A percentile compares a stretch with the other conserved stretches of the same genome.
These are phyloP conservation scores for Ceratocystis ficicola DNA, from an alignment of 2,329 filamentous ascomycete genomes.

Conservation along the genomic window DNA sequence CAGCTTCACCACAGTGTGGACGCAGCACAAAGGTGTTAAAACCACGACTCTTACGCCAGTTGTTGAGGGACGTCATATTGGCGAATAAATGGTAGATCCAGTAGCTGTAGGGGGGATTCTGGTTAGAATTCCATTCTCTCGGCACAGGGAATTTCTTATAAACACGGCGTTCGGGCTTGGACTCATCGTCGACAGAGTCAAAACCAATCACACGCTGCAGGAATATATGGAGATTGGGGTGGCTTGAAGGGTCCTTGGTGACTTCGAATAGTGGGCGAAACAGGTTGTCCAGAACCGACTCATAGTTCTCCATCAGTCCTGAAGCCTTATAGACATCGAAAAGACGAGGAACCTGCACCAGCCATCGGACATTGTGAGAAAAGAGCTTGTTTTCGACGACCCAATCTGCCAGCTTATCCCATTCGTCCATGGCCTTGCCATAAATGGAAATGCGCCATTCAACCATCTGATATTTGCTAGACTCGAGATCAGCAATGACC, in stretches of 20 bases:
- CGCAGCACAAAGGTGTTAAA: constrained; percentile 93
- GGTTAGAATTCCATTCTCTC: constrained; percentile 74
- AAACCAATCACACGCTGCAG: constrained; percentile 91
- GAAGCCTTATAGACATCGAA: constrained; percentile 93
- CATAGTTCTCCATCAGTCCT: constrained; percentile 75
- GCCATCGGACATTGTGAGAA: constrained; percentile 93
- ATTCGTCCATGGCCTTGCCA: constrained; percentile 80
- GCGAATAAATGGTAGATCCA: constrained; percentile 98
- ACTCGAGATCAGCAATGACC: constrained; percentile 91
- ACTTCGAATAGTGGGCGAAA: constrained; percentile 93
- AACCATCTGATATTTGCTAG: constrained; percentile 98
- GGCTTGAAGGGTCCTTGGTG: constrained; percentile 70
- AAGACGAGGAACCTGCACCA: constrained; percentile 86
- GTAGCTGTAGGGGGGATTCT: constrained; percentile 97
- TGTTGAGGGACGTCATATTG: constrained; percentile 85
- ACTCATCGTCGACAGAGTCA: constrained; percentile 96
- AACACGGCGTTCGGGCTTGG: constrained; percentile 86
- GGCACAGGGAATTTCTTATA: constrained; percentile 92
- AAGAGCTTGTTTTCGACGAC: constrained; percentile 97
- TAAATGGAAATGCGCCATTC: constrained; percentile 99
- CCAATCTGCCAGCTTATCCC: constrained; percentile 96
- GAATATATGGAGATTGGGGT: constrained; percentile 90
- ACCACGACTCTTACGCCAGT: constrained; percentile 77
- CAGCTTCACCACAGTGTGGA: constrained; percentile 92
- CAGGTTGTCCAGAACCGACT: constrained; percentile 79